These are phyloP conservation scores for Stachybotrys echinatus DNA, from an alignment of 2,329 filamentous ascomycete species.

Conservation along the genomic window DNA sequence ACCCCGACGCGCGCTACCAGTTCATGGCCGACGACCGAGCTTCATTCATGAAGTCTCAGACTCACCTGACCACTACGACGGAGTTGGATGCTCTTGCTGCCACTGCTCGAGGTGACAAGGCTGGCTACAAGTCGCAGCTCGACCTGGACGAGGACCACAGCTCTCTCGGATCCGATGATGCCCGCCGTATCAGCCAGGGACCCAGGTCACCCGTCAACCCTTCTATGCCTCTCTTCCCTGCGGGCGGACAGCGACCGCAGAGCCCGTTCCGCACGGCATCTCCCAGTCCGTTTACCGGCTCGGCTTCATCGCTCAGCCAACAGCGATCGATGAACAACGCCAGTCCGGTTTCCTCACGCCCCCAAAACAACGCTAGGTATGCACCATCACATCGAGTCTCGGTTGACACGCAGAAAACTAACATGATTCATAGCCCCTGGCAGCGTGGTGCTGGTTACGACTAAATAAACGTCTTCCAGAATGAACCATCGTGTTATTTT, in stretches of 20 bases:
- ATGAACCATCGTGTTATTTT: background rate
- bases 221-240: slow-evolving; percentile 37
- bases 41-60: slow-evolving; percentile 96
- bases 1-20: slow-evolving; percentile 91
- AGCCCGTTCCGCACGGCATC: slow-evolving; percentile 29
- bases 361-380: slow-evolving; percentile 35
- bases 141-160: slow-evolving; percentile 37
- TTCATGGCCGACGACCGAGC: slow-evolving; percentile 94
- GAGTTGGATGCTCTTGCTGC: slow-evolving; percentile 87
- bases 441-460: slow-evolving; percentile 41
- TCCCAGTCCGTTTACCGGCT: slow-evolving; percentile 27
- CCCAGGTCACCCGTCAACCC: slow-evolving; percentile 35
- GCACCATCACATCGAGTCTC: background rate
- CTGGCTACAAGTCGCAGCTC: slow-evolving; percentile 39
- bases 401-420: slow-evolving; percentile 5
- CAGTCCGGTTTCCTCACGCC: slow-evolving; percentile 27
- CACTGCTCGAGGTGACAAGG: slow-evolving; percentile 80
- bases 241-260: slow-evolving; percentile 25
- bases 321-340: slow-evolving; percentile 24
- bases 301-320: slow-evolving; percentile 22
- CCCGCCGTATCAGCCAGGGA: slow-evolving; percentile 28
- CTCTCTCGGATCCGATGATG: slow-evolving; percentile 31
- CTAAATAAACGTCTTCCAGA: slow-evolving; percentile 14
- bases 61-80: slow-evolving; percentile 68
- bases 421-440: slow-evolving; percentile 30